Evolutionary conservation across 2,329 filamentous ascomycete genomes (phyloP).

Genomic region (Aspergillus tamarii): DNA sequence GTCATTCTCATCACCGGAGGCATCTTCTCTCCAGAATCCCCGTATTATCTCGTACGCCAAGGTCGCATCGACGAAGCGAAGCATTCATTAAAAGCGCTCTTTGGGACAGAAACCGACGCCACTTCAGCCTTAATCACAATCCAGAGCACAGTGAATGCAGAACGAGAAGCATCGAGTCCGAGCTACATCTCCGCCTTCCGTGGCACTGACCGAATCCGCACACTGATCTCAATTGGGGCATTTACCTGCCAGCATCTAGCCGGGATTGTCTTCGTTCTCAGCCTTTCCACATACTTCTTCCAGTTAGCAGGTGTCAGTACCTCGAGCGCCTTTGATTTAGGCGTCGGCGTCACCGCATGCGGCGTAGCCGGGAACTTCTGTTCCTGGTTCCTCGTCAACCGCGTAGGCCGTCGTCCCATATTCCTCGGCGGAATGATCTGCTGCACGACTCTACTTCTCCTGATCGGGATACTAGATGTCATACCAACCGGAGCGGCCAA

Average conservation of each 20-base stretch:
- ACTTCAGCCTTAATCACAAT: conserved; percentile 44
- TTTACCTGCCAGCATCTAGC: conserved; percentile 49
- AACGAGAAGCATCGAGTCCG: conserved; percentile 42
- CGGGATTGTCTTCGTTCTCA: conserved; percentile 36
- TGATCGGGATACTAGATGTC: conserved; percentile 48
- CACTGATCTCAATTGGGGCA: conserved; percentile 48
- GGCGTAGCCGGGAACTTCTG: conserved; percentile 44
- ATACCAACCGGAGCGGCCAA: conserved; percentile 36
- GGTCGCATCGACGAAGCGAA: conserved; percentile 39
- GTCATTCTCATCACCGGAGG: conserved; percentile 39
- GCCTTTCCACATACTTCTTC: conserved; percentile 51
- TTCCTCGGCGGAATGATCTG: conserved; percentile 36
- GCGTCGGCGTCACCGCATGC: conserved; percentile 26
- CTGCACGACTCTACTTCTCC: conserved; percentile 35
- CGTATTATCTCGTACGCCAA: conserved; percentile 44
- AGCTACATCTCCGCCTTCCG: conserved; percentile 44
- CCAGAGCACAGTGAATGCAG: conserved; percentile 22
- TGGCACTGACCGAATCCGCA: conserved; percentile 46
- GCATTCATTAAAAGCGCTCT: conserved; percentile 36
- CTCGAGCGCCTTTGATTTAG: conserved; percentile 39
- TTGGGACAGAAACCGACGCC: conserved; percentile 43
- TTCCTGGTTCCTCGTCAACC: conserved; percentile 39
- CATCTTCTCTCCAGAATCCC: conserved; percentile 43
- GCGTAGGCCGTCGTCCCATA: conserved; percentile 36
- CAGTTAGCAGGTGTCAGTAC: conserved; percentile 40